phyloP scores from a whole-genome alignment of 1,139 yeast genomes.

The Protomyces pachydermus region DNA sequence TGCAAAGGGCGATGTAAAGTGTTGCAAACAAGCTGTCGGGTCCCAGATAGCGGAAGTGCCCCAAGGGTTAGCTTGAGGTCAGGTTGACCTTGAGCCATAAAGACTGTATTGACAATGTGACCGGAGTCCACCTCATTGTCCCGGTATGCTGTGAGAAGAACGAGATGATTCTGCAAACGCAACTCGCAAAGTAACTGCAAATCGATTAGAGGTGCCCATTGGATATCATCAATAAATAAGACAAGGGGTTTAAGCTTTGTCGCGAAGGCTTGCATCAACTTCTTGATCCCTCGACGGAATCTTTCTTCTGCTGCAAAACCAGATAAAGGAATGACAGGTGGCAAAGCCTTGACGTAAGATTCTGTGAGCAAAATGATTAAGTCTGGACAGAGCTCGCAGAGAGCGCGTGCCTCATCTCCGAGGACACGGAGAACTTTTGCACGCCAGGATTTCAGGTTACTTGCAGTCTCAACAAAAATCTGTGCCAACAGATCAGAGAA shows the following conservation, averaged over 20 bases:
- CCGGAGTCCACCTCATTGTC: slow-evolving; percentile 17
- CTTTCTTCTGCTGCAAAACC: slow-evolving; percentile 24
- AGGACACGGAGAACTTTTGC: not conserved
- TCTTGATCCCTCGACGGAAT: slow-evolving; percentile 6
- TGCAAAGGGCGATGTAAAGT: slow-evolving; percentile 9
- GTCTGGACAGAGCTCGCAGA: slow-evolving; percentile 18
- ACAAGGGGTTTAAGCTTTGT: slow-evolving; percentile 5
- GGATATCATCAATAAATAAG: slow-evolving; percentile 24
- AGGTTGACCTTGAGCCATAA: not conserved
- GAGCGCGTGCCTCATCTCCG: slow-evolving; percentile 9
- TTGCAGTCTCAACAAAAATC: slow-evolving; percentile 8
- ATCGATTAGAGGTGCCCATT: slow-evolving; percentile 23
- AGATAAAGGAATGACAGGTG: slow-evolving; percentile 13
- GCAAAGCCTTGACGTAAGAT: not conserved
- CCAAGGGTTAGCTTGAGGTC: slow-evolving; percentile 3
- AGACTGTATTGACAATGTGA: slow-evolving; percentile 17
- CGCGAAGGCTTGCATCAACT: slow-evolving; percentile 10
- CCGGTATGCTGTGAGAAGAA: slow-evolving; percentile 22
- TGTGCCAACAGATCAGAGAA: slow-evolving; percentile 15
- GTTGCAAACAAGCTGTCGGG: slow-evolving; percentile 1
- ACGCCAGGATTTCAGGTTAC: not conserved
- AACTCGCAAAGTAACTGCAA: slow-evolving; percentile 7
- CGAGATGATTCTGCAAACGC: slow-evolving; percentile 10
- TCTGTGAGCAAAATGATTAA: slow-evolving; percentile 5
- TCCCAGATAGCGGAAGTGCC: slow-evolving; percentile 1